Evolutionary conservation across 345 rosid genomes (phyloP).

Genomic region (Heritiera littoralis): DNA sequence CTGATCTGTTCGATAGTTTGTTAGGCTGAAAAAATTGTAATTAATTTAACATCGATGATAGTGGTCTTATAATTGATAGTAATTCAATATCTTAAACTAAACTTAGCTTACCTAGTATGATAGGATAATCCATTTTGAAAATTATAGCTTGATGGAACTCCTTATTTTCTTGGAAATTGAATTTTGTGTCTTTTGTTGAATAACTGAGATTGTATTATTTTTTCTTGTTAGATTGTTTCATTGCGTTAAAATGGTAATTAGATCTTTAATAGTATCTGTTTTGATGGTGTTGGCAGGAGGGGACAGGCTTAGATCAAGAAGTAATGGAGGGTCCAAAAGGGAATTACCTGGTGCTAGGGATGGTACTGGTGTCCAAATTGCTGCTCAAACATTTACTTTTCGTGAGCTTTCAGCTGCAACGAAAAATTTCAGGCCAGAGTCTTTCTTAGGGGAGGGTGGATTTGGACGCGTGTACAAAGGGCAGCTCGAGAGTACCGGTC

Average conservation of each 20-base stretch:
- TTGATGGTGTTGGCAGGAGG: conserved; percentile 59
- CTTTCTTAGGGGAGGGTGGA: conserved; percentile 95
- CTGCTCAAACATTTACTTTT: conserved; percentile 87
- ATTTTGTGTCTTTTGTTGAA: not conserved
- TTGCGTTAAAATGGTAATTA: not conserved
- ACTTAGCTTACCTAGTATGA: not conserved
- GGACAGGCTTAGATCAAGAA: conserved; percentile 71
- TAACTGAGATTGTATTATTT: conserved; percentile 4
- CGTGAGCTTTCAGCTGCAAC: conserved; percentile 93
- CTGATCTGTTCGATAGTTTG: conserved; percentile 38
- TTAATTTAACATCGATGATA: not conserved
- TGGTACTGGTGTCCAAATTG: conserved; percentile 56
- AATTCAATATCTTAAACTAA: not conserved
- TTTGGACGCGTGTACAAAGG: conserved; percentile 96
- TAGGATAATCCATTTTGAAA: not conserved
- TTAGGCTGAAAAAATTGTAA: not conserved
- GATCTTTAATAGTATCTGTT: conserved; percentile 20
- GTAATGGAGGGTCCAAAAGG: conserved; percentile 58
- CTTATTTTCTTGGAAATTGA: not conserved
- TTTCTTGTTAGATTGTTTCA: not conserved
- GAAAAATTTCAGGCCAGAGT: conserved; percentile 83
- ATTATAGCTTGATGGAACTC: conserved; percentile 4
- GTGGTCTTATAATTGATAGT: not conserved
- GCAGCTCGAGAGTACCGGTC: conserved; percentile 79
- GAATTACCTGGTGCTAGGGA: conserved; percentile 62